Evolutionary conservation across 805 yeast genomes (phyloP).

Genomic region (Yamadazyma phyllophila): DNA sequence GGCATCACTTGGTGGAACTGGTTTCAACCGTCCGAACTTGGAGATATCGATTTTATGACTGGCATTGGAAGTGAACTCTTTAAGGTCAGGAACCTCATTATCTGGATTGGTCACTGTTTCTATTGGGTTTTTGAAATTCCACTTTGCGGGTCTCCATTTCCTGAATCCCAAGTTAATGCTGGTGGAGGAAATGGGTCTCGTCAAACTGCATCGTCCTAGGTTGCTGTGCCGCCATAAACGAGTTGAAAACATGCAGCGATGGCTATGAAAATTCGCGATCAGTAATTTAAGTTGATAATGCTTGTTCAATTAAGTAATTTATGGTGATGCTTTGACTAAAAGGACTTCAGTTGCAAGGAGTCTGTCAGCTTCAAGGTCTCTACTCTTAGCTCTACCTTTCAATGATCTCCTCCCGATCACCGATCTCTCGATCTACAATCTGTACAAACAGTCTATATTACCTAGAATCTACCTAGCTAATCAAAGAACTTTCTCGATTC

Average conservation of each 20-base stretch:
- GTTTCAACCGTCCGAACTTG: constrained; percentile 27
- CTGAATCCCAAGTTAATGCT: background rate
- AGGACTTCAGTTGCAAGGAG: too few species aligned
- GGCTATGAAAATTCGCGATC: too few species aligned
- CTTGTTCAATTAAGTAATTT: too few species aligned
- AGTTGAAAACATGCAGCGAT: too few species aligned
- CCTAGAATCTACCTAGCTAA: constrained; percentile 29
- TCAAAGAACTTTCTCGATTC: constrained; percentile 87
- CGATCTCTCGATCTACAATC: background rate
- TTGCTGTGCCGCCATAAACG: too few species aligned
- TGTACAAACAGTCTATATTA: background rate
- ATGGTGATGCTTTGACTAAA: too few species aligned
- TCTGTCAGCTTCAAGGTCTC: too few species aligned
- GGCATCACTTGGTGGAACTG: constrained; percentile 47
- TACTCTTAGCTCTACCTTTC: too few species aligned
- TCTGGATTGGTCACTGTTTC: constrained; percentile 10
- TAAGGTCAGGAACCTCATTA: constrained; percentile 12
- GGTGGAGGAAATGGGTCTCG: background rate
- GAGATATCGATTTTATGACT: constrained; percentile 10
- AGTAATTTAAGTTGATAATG: too few species aligned
- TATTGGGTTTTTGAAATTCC: constrained; percentile 7
- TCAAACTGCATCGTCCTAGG: background rate
- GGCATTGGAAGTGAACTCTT: constrained; percentile 16
- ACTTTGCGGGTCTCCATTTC: background rate
- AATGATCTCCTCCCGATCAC: too few species aligned